A percentile compares a stretch with the other conserved stretches of the same genome.
phyloP scores from a whole-genome alignment of 2,329 filamentous ascomycete genomes.

The Alternaria postmessia region DNA sequence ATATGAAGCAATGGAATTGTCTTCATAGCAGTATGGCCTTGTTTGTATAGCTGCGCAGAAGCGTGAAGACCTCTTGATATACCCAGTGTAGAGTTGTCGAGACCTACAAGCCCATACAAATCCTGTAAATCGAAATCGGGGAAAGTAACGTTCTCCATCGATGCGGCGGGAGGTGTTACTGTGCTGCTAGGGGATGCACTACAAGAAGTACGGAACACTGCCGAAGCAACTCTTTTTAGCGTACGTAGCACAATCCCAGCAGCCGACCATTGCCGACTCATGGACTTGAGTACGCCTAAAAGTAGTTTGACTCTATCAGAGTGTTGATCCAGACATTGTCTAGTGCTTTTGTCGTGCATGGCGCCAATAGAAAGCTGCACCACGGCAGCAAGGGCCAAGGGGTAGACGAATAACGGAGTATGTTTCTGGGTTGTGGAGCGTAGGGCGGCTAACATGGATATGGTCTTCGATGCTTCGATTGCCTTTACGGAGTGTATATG shows the following conservation, averaged over 20 bases:
- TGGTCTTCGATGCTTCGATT: conserved; percentile 75
- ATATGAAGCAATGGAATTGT: neutral
- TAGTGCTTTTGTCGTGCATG: conserved; percentile 11
- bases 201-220: conserved; percentile 16
- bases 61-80: neutral
- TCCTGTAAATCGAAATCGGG: conserved; percentile 18
- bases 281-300: conserved; percentile 23
- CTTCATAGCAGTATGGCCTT: neutral
- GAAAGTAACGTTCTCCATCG: conserved; percentile 4
- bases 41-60: too few species aligned
- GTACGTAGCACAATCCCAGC: conserved; percentile 19
- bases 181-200: neutral
- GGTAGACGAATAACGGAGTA: conserved; percentile 50
- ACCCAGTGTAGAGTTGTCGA: conserved; percentile 9
- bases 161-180: neutral
- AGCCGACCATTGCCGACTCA: conserved; percentile 22
- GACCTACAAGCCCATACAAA: conserved; percentile 20
- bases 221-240: conserved; percentile 22
- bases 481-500: conserved; percentile 74
- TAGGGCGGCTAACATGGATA: conserved; percentile 76
- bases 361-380: conserved; percentile 70
- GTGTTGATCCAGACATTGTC: conserved; percentile 27
- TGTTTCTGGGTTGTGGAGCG: conserved; percentile 69
- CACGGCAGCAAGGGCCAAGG: conserved; percentile 27
- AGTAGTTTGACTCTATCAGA: conserved; percentile 25